Conservation (phyloP, 805 yeast genomes). For the Candida golubevii region DNA sequence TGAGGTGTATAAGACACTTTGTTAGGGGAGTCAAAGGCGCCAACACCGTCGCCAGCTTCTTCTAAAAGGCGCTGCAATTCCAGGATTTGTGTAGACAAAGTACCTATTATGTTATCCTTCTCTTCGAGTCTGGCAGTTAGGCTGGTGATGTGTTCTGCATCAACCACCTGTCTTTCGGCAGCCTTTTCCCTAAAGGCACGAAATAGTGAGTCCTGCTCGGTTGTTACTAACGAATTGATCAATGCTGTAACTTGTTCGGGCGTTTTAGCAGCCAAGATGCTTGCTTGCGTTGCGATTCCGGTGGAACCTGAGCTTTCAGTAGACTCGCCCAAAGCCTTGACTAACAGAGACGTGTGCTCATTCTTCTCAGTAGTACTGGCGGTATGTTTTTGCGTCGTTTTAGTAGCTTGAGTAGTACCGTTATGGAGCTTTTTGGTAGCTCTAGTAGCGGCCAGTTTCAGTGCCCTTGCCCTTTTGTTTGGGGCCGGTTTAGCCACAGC, state of each 20-base stretch:
- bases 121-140: conserved; percentile 22
- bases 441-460: neutral
- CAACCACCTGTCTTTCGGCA: conserved; percentile 15
- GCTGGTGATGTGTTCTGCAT: conserved; percentile 21
- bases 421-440: no score
- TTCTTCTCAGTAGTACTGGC: neutral
- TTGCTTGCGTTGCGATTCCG: conserved; percentile 15
- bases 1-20: conserved; percentile 9
- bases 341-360: neutral
- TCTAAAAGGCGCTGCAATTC: conserved; percentile 8
- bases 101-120: conserved; percentile 28
- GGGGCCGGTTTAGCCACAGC: neutral
- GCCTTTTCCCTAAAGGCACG: conserved; percentile 21
- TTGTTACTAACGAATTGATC: conserved; percentile 28
- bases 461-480: neutral
- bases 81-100: conserved; percentile 17
- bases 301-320: neutral
- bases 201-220: conserved; percentile 32
- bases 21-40: neutral
- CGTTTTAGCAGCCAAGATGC: conserved; percentile 25
- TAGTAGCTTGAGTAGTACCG: no score
- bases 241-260: conserved; percentile 26
- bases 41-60: neutral
- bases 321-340: neutral
- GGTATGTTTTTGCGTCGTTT: no score